Base-by-base conservation (phyloP, 192 early-diverging fungal genomes). In the Podila epicladia region DNA sequence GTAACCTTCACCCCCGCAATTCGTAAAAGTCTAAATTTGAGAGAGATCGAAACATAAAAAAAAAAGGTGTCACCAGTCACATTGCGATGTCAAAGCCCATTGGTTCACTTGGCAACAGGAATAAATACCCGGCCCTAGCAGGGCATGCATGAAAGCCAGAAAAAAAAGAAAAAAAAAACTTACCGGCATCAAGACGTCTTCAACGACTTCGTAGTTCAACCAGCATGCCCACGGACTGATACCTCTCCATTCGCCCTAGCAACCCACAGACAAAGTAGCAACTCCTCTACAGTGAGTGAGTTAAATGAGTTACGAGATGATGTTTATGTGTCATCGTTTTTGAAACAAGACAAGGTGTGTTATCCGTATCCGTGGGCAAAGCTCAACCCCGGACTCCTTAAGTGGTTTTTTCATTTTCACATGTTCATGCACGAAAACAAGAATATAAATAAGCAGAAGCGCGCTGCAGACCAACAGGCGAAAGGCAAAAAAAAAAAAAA, bases 41-140 rank as follows among this genome's bases (percentile, higher is more conserved):
- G 8, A 55, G 53, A 24, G 53, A 55, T 55, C 53, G n/a, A 26
- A 12, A 26, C 24, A 26, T 6, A 24, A 24, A 26, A 24, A 55
- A 55, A 26, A 55, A n/a, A 55, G 5, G n/a, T n/a, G 53, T 55
- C n/a, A 26, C 20, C 53, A 20, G 53, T 55, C 53, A 55, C 53
- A 55, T 2, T n/a, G 24, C 53, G 53, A 55, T 55, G 53, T 55
- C 53, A 26, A 55, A 55, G 53, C n/a, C 53, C n/a, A 55, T 55
- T 55, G 53, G 53, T 55, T 22, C 53, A 45, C 41, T 12, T 11
- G 37, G 37, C 37, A 38, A 11, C 37, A 38, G 37, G 41, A 2
- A 41, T 12, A 12, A 45, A 45, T 37, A 11, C 35, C 35, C 35
- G 15, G 41, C 13, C 41, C 15, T 45, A 12, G 41, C 13, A 45